Evolutionary conservation across 805 yeast genomes (phyloP), one percentile per base, ranked within the genome.

Genomic region (Torulaspora maleeae): DNA sequence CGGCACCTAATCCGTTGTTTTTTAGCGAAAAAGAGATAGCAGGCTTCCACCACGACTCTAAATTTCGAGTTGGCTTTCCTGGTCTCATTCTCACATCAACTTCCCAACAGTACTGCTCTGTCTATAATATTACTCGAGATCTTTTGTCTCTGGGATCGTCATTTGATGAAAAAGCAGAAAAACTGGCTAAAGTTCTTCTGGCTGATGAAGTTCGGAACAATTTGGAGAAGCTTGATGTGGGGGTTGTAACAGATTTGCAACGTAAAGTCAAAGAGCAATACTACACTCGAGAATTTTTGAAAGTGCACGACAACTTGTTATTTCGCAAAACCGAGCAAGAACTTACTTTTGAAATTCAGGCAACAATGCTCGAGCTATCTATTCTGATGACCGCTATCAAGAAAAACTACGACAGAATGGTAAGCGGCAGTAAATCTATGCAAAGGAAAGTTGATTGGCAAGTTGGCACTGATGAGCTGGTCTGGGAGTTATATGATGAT

Each of bases 401-500:
- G 39, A 56, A 57, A 36, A 65, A 58, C 39, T 58, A 68, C 47
- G 55, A 67, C 48, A 45, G 63, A 45, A 41, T 59, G 20, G 60
- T 61, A 9, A 57, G 49, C 17, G 51, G 50, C 4, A 47, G 48
- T n/a, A 52, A 47, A 12, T 50, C 49, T 9, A 37, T 43, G 3
- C 52, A 43, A 59, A 53, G 52, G 30, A 54, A 51, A 25, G 38
- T 79, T 13, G 80, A 77, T 50, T 73, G 76, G 77, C 58, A 62
- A n/a, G 60, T 74, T 4, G 63, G 69, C 9, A 75, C 83, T 0
- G 82, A 77, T 50, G 77, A 78, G 48, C 63, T 82, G 7, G 73
- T 76, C n/a, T 72, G 83, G 74, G 82, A 79, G 48, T 60, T 82
- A 41, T 66, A 75, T 47, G 81, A 78, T 49, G 71, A 70, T 2